phyloP scores from a whole-genome alignment of 1,139 yeast species.

The Debaryomyces singareniensis region DNA sequence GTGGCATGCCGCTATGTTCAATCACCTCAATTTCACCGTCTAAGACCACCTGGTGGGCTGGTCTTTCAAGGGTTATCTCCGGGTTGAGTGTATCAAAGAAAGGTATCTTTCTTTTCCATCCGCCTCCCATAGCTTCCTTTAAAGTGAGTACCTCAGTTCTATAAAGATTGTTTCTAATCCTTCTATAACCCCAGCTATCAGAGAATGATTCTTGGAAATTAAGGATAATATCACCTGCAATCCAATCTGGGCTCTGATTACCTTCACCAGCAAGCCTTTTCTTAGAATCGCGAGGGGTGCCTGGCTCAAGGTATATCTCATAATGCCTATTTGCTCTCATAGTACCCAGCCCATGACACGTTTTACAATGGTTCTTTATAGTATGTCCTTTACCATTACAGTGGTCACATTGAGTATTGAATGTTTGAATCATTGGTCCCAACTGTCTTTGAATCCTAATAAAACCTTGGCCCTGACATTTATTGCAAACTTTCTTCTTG shows the following conservation, averaged over 20 bases:
- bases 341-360: conserved; percentile 69
- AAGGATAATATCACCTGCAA: conserved; percentile 72
- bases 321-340: conserved; percentile 50
- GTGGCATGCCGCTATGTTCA: conserved; percentile 83
- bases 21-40: conserved; percentile 70
- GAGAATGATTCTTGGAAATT: conserved; percentile 47
- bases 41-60: conserved; percentile 42
- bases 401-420: conserved; percentile 69
- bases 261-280: conserved; percentile 70
- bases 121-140: conserved; percentile 70
- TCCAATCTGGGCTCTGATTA: conserved; percentile 75
- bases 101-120: conserved; percentile 64
- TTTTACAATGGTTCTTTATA: conserved; percentile 56
- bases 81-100: conserved; percentile 58
- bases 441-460: conserved; percentile 64
- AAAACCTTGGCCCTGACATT: conserved; percentile 74
- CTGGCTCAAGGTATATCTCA: conserved; percentile 61
- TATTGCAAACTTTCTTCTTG: conserved; percentile 51
- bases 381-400: conserved; percentile 76
- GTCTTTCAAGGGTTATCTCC: conserved; percentile 42
- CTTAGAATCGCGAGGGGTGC: conserved; percentile 55
- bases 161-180: conserved; percentile 68
- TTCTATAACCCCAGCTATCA: conserved; percentile 75
- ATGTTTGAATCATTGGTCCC: conserved; percentile 85
- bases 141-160: conserved; percentile 74